Evolutionary conservation across 257 asterid species (phyloP).

Genomic region (Ilex aquifolium): DNA sequence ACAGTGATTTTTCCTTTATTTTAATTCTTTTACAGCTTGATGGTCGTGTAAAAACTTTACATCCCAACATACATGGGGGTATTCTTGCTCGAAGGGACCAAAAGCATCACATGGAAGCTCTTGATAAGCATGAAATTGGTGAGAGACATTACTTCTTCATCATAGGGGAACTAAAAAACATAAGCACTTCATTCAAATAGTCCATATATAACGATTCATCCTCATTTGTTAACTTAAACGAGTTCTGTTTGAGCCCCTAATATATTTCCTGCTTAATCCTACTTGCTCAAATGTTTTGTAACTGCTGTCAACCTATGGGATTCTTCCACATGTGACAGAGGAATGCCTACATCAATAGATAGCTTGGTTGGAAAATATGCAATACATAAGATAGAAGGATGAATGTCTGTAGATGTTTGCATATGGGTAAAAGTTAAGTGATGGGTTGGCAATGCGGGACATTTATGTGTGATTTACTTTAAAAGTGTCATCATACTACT

Average conservation of each 20-base stretch:
- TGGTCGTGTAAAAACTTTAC: conserved; percentile 97
- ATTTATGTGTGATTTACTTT: background rate
- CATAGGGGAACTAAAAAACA: background rate
- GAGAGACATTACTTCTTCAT: conserved; percentile 9
- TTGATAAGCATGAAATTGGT: conserved; percentile 78
- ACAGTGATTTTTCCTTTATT: background rate
- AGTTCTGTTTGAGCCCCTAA: background rate
- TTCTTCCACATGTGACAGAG: background rate
- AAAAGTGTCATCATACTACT: background rate
- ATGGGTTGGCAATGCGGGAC: background rate
- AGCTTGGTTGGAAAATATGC: background rate
- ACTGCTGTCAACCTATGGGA: background rate
- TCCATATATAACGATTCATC: too few relatives aligned
- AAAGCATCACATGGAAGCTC: conserved; percentile 89
- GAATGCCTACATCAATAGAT: too few relatives aligned
- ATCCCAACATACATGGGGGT: conserved; percentile 91
- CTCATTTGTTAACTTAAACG: too few relatives aligned
- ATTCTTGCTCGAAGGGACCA: conserved; percentile 96
- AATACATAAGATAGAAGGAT: background rate
- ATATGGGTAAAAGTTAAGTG: background rate
- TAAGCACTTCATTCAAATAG: too few relatives aligned
- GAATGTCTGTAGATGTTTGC: background rate
- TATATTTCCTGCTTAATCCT: background rate
- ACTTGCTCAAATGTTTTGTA: background rate
- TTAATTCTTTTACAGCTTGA: conserved; percentile 52